These are phyloP conservation scores for Crucibulum laeve DNA, from an alignment of 768 basidiomycete species.

Conservation along the genomic window DNA sequence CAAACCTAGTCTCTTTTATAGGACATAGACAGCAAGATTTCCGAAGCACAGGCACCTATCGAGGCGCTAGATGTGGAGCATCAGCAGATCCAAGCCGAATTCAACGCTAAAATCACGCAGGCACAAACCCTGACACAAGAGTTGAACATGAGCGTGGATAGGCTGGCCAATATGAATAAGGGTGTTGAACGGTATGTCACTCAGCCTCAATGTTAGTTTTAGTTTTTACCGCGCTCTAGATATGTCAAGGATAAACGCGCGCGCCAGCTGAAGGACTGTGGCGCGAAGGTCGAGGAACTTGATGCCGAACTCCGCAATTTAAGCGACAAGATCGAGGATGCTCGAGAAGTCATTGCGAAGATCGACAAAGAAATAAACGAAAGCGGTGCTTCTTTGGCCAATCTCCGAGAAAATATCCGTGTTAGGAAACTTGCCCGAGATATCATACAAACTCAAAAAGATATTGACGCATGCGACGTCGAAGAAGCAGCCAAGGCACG, in stretches of 20 bases:
- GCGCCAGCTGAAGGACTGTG: constrained; percentile 55
- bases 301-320: constrained; percentile 33
- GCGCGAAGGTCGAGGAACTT: constrained; percentile 43
- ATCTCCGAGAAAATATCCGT: constrained; percentile 79
- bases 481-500: constrained; percentile 83
- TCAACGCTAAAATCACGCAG: constrained; percentile 41
- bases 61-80: constrained; percentile 56
- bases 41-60: constrained; percentile 61
- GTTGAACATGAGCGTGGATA: constrained; percentile 61
- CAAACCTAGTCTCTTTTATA: constrained; percentile 18
- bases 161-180: constrained; percentile 56
- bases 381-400: constrained; percentile 62
- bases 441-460: constrained; percentile 59
- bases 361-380: constrained; percentile 81
- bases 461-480: constrained; percentile 77
- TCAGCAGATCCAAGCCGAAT: constrained; percentile 41
- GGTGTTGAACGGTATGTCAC: constrained; percentile 55
- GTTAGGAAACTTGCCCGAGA: constrained; percentile 65
- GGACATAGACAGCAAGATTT: constrained; percentile 61
- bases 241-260: constrained; percentile 70
- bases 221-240: constrained; percentile 31
- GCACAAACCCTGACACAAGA: constrained; percentile 59
- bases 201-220: neutral
- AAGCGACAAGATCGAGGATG: constrained; percentile 29
- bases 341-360: constrained; percentile 39